These are phyloP conservation scores for Tylopilus sp. DNA, from an alignment of 768 basidiomycete genomes.

Conservation along the genomic window DNA sequence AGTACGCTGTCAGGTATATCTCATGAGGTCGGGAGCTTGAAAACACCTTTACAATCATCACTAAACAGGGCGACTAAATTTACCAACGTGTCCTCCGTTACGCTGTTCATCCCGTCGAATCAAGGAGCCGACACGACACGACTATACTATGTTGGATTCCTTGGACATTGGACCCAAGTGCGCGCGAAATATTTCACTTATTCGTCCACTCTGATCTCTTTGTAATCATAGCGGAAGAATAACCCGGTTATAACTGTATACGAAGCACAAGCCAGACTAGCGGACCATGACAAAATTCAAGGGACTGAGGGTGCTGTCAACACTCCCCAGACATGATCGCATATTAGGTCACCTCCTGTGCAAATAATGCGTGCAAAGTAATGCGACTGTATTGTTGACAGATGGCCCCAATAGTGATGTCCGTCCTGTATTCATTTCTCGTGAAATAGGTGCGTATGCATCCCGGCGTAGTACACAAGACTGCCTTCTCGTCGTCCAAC, in stretches of 20 bases:
- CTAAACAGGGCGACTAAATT: constrained; percentile 78
- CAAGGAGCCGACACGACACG: constrained; percentile 76
- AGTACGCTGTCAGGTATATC: constrained; percentile 78
- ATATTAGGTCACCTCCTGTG: too few species aligned
- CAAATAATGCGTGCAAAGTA: too few species aligned
- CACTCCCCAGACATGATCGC: constrained; percentile 36
- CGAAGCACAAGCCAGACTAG: constrained; percentile 81
- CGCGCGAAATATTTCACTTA: background rate
- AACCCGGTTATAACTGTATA: constrained; percentile 84
- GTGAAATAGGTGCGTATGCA: constrained; percentile 28
- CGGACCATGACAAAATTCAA: constrained; percentile 84
- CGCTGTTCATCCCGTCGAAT: constrained; percentile 75
- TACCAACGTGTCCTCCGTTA: constrained; percentile 74
- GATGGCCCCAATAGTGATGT: too few species aligned
- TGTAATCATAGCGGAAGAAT: constrained; percentile 57
- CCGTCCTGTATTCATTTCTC: constrained; percentile 17
- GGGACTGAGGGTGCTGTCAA: constrained; percentile 66
- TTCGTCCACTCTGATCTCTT: background rate
- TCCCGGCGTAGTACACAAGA: constrained; percentile 46
- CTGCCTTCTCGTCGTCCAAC: constrained; percentile 41
- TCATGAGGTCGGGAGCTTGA: background rate
- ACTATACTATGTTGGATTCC: constrained; percentile 82
- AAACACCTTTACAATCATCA: background rate
- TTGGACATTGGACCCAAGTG: constrained; percentile 80
- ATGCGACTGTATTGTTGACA: too few species aligned